phyloP scores from a whole-genome alignment of 139 green algal genomes.

The Chlamydomonas eustigma region DNA sequence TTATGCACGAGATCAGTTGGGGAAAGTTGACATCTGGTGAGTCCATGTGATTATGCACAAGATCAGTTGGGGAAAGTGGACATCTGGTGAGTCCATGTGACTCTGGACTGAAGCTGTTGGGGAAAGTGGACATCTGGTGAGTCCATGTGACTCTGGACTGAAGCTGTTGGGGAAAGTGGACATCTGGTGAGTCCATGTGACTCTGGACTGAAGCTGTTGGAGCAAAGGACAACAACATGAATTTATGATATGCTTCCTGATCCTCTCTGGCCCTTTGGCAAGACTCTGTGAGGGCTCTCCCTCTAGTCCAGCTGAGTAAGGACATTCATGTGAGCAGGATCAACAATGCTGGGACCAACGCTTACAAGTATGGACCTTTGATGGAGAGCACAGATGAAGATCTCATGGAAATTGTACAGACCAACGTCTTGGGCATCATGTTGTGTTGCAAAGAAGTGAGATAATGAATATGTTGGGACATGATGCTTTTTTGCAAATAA shows the following conservation, averaged over 20 bases:
- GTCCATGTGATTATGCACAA: neutral
- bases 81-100: neutral
- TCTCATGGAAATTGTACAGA: slow-evolving; percentile 78
- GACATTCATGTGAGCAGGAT: slow-evolving; percentile 37
- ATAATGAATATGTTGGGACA: neutral
- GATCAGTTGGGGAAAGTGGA: neutral
- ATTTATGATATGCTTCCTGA: neutral
- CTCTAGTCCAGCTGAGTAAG: neutral
- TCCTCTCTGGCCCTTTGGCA: no score
- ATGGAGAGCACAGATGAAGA: slow-evolving; percentile 59
- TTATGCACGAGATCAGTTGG: no score
- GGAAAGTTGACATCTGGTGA: neutral
- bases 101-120: neutral
- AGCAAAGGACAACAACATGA: neutral
- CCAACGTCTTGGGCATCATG: slow-evolving; percentile 90
- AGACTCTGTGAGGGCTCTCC: no score
- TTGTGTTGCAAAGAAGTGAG: slow-evolving; percentile 80
- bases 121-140: neutral
- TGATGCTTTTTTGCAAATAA: no score
- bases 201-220: neutral
- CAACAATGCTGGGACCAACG: slow-evolving; percentile 86
- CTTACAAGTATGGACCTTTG: slow-evolving; percentile 77
- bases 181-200: neutral
- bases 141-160: neutral
- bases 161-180: neutral